Conservation (phyloP, 441 rosid genomes). For the Oxalis stricta region DNA sequence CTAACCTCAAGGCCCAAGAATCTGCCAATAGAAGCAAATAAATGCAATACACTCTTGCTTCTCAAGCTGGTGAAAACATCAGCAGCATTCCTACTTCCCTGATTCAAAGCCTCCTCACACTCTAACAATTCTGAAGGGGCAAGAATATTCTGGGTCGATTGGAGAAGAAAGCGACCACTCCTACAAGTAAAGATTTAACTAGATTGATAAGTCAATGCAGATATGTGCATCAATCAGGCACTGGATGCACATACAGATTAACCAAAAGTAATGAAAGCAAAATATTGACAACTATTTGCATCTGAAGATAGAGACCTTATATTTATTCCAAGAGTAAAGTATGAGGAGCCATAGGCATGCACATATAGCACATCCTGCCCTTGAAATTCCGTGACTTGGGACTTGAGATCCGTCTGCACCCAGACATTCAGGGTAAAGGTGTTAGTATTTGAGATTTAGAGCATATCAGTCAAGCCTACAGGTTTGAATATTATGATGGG, state of each 20-base stretch:
- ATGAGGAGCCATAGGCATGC: constrained; percentile 88
- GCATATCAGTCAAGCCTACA: no score
- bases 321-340: constrained; percentile 78
- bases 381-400: constrained; percentile 24
- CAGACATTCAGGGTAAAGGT: constrained; percentile 11
- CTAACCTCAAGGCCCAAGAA: constrained; percentile 91
- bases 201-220: no score
- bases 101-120: constrained; percentile 91
- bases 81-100: constrained; percentile 64
- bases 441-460: no score
- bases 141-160: constrained; percentile 56
- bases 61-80: constrained; percentile 78
- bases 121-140: constrained; percentile 41
- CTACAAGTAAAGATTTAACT: constrained; percentile 33
- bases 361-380: constrained; percentile 67
- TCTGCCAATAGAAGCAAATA: constrained; percentile 80
- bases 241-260: no score
- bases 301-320: constrained; percentile 40
- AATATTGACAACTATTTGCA: neutral
- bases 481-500: no score
- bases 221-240: neutral
- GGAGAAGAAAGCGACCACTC: constrained; percentile 84
- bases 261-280: neutral
- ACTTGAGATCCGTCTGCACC: constrained; percentile 43
- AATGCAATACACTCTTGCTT: constrained; percentile 80